These are phyloP conservation scores for Penicillium sp. DNA, from an alignment of 2,329 filamentous ascomycete species.

Conservation along the genomic window DNA sequence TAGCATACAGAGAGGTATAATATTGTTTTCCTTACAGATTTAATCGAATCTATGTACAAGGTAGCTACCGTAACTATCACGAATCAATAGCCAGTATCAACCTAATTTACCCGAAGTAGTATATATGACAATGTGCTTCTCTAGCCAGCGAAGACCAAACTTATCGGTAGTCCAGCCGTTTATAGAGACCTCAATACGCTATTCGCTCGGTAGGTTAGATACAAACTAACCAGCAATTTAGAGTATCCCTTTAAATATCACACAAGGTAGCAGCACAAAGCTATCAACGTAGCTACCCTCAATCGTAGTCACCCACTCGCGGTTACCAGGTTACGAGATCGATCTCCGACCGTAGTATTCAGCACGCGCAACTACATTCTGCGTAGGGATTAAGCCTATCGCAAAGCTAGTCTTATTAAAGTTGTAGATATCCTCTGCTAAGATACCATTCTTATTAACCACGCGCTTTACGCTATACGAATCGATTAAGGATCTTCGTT, in stretches of 20 bases:
- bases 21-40: background rate
- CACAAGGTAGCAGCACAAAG: constrained; percentile 4
- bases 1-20: too few species aligned
- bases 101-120: constrained; percentile 3
- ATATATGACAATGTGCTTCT: constrained; percentile 9
- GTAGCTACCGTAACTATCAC: constrained; percentile 2
- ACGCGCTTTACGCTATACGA: too few species aligned
- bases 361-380: constrained; percentile 16
- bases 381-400: constrained; percentile 7
- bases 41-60: constrained; percentile 11
- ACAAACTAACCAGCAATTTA: constrained; percentile 5
- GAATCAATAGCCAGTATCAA: constrained; percentile 4
- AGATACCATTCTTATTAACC: background rate
- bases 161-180: constrained; percentile 14
- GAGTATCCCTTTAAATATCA: constrained; percentile 10
- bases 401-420: constrained; percentile 14
- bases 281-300: constrained; percentile 1
- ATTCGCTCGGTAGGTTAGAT: constrained; percentile 7
- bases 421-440: constrained; percentile 19
- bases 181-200: constrained; percentile 8
- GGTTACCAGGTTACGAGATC: background rate
- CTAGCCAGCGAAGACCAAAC: constrained; percentile 11
- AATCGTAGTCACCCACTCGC: background rate
- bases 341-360: constrained; percentile 2
- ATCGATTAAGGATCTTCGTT: too few species aligned